phyloP scores from a whole-genome alignment of 768 basidiomycete species.

The Steccherinum ochraceum region DNA sequence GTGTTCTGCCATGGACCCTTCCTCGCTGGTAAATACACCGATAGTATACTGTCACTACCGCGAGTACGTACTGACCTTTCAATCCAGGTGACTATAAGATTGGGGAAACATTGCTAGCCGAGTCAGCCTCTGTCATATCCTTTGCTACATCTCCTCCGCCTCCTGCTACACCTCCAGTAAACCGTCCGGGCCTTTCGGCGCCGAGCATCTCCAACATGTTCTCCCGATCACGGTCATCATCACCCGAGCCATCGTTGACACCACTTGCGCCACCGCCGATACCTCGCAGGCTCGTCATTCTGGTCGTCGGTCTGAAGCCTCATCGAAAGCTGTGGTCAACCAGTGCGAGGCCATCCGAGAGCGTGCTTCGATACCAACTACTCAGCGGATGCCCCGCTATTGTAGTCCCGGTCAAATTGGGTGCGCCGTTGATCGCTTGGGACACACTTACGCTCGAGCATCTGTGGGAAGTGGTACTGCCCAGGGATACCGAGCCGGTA shows the following conservation, averaged over 20 bases:
- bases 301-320: slow-evolving; percentile 54
- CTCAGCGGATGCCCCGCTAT: slow-evolving; percentile 57
- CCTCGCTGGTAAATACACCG: slow-evolving; percentile 35
- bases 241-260: slow-evolving; percentile 41
- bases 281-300: slow-evolving; percentile 51
- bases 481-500: slow-evolving; percentile 24
- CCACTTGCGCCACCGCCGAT: slow-evolving; percentile 33
- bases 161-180: slow-evolving; percentile 10
- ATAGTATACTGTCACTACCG: not conserved
- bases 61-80: not conserved
- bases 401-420: slow-evolving; percentile 51
- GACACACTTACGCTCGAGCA: slow-evolving; percentile 52
- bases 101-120: slow-evolving; percentile 50
- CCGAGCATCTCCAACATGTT: slow-evolving; percentile 39
- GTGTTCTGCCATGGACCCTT: slow-evolving; percentile 64
- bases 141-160: slow-evolving; percentile 25
- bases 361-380: slow-evolving; percentile 55
- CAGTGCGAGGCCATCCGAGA: slow-evolving; percentile 52
- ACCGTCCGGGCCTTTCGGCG: slow-evolving; percentile 15
- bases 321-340: slow-evolving; percentile 56
- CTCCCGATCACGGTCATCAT: slow-evolving; percentile 43
- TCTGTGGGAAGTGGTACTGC: slow-evolving; percentile 46
- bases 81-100: slow-evolving; percentile 51
- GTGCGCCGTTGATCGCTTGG: slow-evolving; percentile 61
- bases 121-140: slow-evolving; percentile 49